These are phyloP conservation scores for Corylus heterophylla DNA, from an alignment of 306 rosid species.

Conservation along the genomic window DNA sequence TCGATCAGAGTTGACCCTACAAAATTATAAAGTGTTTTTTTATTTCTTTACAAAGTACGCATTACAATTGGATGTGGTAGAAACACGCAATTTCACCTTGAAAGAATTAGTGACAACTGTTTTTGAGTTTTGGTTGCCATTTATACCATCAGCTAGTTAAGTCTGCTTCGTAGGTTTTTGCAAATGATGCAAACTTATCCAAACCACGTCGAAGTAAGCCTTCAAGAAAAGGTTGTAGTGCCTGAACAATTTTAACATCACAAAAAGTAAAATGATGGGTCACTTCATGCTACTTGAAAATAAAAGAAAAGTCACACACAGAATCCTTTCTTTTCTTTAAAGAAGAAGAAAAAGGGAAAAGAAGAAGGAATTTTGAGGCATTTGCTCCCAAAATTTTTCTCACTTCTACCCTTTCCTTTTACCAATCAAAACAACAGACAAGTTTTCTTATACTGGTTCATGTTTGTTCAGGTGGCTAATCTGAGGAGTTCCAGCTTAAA, in stretches of 20 bases:
- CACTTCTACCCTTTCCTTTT: background rate
- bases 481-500: background rate
- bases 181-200: conserved; percentile 65
- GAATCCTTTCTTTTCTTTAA: background rate
- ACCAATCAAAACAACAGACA: background rate
- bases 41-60: background rate
- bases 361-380: background rate
- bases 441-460: background rate
- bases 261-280: conserved; percentile 19
- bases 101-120: conserved; percentile 31
- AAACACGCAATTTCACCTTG: conserved; percentile 16
- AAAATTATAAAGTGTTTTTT: background rate
- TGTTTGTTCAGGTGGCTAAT: too few relatives aligned
- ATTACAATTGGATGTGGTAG: background rate
- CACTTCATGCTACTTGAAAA: conserved; percentile 14
- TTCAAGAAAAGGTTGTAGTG: conserved; percentile 82
- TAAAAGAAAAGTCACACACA: background rate
- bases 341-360: background rate
- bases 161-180: conserved; percentile 51
- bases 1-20: background rate
- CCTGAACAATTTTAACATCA: conserved; percentile 50
- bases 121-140: conserved; percentile 3
- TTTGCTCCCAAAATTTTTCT: background rate
- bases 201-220: conserved; percentile 70
- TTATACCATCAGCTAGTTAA: conserved; percentile 6